Percentiles rank a stretch among this genome's conserved stretches.
These are phyloP conservation scores for Wickerhamomyces mucosus DNA, from an alignment of 805 yeast genomes.

Conservation along the genomic window DNA sequence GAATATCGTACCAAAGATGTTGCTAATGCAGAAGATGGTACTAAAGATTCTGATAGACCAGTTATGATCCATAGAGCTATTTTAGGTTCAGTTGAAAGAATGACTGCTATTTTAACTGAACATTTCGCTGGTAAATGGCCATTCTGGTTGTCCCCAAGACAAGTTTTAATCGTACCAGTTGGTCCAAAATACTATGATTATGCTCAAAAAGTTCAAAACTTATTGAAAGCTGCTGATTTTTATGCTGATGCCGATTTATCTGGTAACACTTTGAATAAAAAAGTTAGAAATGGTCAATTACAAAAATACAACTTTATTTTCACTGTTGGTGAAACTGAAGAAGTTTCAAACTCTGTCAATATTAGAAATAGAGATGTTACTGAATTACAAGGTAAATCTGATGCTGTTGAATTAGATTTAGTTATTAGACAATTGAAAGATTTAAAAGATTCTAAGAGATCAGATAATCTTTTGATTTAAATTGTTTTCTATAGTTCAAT, in stretches of 20 bases:
- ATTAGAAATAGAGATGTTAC: constrained; percentile 94
- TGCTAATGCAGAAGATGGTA: constrained; percentile 30
- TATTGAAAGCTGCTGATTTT: constrained; percentile 64
- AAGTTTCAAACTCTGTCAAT: constrained; percentile 70
- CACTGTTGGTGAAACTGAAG: constrained; percentile 95
- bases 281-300: constrained; percentile 94
- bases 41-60: constrained; percentile 67
- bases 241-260: constrained; percentile 88
- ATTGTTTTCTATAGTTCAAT: no score
- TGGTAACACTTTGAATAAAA: constrained; percentile 96
- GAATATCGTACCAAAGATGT: constrained; percentile 68
- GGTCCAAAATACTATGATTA: constrained; percentile 89
- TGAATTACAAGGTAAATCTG: constrained; percentile 89
- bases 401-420: constrained; percentile 59
- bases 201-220: constrained; percentile 72
- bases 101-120: constrained; percentile 97
- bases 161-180: constrained; percentile 91
- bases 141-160: constrained; percentile 99
- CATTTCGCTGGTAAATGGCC: constrained; percentile 99
- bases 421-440: constrained; percentile 60
- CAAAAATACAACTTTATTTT: constrained; percentile 92
- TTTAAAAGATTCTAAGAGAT: constrained; percentile 68
- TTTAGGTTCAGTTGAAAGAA: constrained; percentile 96
- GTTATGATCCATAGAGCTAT: constrained; percentile 99
- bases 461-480: constrained; percentile 41